phyloP scores from a whole-genome alignment of 345 rosid species.

The Eucalyptus leucophloia region DNA sequence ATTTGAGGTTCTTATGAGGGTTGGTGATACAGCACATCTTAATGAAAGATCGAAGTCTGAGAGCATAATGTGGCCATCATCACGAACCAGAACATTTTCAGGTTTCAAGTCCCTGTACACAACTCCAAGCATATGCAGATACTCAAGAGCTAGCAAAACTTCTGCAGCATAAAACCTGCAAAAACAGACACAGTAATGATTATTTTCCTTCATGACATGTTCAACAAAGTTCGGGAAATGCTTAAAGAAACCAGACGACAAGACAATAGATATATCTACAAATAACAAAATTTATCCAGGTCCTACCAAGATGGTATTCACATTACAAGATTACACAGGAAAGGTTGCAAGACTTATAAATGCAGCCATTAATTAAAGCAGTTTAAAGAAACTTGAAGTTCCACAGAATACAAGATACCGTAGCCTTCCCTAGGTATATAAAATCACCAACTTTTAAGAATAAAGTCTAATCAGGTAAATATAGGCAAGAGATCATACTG shows the following conservation, averaged over 20 bases:
- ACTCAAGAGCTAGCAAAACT: slow-evolving; percentile 88
- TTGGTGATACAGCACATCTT: slow-evolving; percentile 85
- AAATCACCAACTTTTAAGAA: not conserved
- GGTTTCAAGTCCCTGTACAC: slow-evolving; percentile 97
- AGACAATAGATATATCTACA: not conserved
- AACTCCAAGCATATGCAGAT: slow-evolving; percentile 98
- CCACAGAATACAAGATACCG: not conserved
- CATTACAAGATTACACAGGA: no score
- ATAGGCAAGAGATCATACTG: not conserved
- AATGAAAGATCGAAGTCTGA: slow-evolving; percentile 96
- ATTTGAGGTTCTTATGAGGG: slow-evolving; percentile 49
- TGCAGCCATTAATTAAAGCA: not conserved
- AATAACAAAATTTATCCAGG: not conserved
- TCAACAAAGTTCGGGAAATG: not conserved
- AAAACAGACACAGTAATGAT: not conserved
- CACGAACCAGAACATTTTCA: slow-evolving; percentile 96
- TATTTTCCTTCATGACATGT: not conserved
- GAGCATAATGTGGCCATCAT: slow-evolving; percentile 98
- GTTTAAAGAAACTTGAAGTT: not conserved
- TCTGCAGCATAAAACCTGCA: slow-evolving; percentile 95
- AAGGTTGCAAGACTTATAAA: not conserved
- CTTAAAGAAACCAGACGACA: not conserved
- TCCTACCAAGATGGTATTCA: not conserved
- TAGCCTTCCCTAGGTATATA: not conserved
- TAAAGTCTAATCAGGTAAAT: not conserved